Conservation (phyloP, 2,329 filamentous ascomycete species). For the Leptographium procerum region DNA sequence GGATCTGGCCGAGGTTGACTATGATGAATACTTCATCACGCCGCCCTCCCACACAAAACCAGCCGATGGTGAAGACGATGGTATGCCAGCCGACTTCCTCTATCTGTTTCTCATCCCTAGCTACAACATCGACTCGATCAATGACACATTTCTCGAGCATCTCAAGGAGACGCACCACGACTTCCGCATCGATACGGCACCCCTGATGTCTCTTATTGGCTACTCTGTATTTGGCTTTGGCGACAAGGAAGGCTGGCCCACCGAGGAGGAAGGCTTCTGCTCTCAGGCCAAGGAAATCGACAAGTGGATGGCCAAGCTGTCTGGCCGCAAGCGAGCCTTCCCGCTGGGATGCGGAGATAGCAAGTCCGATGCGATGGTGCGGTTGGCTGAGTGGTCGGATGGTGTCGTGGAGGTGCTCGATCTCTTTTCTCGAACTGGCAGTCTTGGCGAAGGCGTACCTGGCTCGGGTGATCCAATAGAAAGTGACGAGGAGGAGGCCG, state of each 20-base stretch:
- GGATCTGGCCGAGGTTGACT: conserved; percentile 77
- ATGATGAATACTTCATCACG: conserved; percentile 83
- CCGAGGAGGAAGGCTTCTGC: conserved; percentile 82
- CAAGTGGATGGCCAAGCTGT: conserved; percentile 95
- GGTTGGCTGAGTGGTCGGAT: conserved; percentile 64
- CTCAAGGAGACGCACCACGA: conserved; percentile 90
- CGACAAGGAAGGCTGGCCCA: conserved; percentile 84
- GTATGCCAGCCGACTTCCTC: conserved; percentile 48
- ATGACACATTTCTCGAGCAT: conserved; percentile 79
- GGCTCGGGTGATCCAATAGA: conserved; percentile 78
- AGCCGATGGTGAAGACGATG: conserved; percentile 7
- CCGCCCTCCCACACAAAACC: conserved; percentile 43
- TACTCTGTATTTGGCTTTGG: conserved; percentile 94
- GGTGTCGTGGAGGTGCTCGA: conserved; percentile 63
- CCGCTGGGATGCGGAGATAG: conserved; percentile 82
- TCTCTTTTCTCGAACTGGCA: conserved; percentile 48
- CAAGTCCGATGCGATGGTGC: conserved; percentile 52
- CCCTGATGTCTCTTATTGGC: conserved; percentile 63
- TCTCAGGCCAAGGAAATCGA: conserved; percentile 85
- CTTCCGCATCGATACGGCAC: conserved; percentile 86
- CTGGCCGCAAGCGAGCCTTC: conserved; percentile 72
- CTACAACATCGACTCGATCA: conserved; percentile 90
- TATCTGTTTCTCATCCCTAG: conserved; percentile 81
- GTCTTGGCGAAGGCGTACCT: conserved; percentile 52
- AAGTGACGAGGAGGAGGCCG: conserved; percentile 64